Evolutionary conservation across 371 early-diverging fungal species (phyloP).

Genomic region (Parasitella parasitica): DNA sequence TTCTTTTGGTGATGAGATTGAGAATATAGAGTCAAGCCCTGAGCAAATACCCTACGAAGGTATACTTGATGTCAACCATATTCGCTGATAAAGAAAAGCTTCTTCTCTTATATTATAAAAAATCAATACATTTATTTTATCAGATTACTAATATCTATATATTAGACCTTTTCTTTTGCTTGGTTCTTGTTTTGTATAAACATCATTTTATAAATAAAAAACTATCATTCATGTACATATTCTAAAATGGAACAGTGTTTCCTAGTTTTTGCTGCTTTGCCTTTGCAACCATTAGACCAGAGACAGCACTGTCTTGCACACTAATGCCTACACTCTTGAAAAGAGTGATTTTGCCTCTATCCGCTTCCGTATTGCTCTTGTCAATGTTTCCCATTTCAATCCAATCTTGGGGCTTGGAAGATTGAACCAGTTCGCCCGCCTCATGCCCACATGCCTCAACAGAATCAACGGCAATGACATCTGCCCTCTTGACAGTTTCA

Average conservation of each 20-base stretch:
- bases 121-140: neutral
- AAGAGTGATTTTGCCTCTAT: slow-evolving; percentile 41
- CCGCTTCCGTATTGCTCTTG: slow-evolving; percentile 5
- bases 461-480: slow-evolving; percentile 53
- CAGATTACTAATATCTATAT: neutral
- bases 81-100: slow-evolving; percentile 31
- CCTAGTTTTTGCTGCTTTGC: slow-evolving; percentile 49
- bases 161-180: neutral
- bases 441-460: slow-evolving; percentile 49
- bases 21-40: slow-evolving; percentile 52
- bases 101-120: neutral
- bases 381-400: slow-evolving; percentile 49
- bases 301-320: slow-evolving; percentile 63
- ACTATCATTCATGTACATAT: neutral
- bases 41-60: slow-evolving; percentile 36
- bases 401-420: slow-evolving; percentile 40
- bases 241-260: slow-evolving; percentile 38
- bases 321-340: slow-evolving; percentile 69
- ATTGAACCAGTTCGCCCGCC: slow-evolving; percentile 59
- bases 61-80: slow-evolving; percentile 40
- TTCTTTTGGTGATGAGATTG: slow-evolving; percentile 39
- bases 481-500: slow-evolving; percentile 38
- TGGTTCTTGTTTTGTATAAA: neutral
- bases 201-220: neutral
- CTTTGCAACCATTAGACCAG: slow-evolving; percentile 45